A percentile compares a stretch with the other conserved stretches of the same genome.
phyloP scores from a whole-genome alignment of 73 alveolate species.

The Paramecium pentaurelia region DNA sequence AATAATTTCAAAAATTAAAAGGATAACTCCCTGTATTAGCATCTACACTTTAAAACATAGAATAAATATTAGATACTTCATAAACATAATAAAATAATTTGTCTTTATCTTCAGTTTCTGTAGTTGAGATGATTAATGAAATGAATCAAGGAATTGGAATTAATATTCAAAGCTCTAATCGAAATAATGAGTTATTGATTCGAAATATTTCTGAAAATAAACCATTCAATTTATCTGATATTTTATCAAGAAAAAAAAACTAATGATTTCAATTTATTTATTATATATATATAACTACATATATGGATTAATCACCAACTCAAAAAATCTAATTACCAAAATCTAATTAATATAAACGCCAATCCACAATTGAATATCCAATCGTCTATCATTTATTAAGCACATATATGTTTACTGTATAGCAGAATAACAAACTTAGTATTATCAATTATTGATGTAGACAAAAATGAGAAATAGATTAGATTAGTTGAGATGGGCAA shows the following conservation, averaged over 20 bases:
- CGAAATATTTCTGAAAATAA: neutral
- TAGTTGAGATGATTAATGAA: neutral
- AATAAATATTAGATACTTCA: neutral
- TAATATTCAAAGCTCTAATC: neutral
- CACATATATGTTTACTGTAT: neutral
- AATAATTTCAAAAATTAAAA: neutral
- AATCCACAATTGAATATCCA: neutral
- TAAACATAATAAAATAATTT: neutral
- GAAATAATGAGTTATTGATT: neutral
- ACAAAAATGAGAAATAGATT: neutral
- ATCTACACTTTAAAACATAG: neutral
- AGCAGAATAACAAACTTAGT: neutral
- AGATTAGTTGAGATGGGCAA: conserved; percentile 31
- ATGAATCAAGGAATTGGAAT: neutral
- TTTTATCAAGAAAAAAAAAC: neutral
- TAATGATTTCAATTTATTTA: neutral
- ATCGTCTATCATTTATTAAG: conserved; percentile 4
- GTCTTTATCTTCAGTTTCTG: conserved; percentile 23
- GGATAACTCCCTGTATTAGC: neutral
- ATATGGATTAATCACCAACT: neutral
- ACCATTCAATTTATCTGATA: neutral
- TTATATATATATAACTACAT: neutral
- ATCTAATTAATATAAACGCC: neutral
- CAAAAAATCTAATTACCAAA: conserved; percentile 8
- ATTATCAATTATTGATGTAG: neutral